Percentiles rank a stretch among this genome's conserved stretches.
These are phyloP conservation scores for Thelephora aurantiotincta DNA, from an alignment of 768 basidiomycete species.

Conservation along the genomic window DNA sequence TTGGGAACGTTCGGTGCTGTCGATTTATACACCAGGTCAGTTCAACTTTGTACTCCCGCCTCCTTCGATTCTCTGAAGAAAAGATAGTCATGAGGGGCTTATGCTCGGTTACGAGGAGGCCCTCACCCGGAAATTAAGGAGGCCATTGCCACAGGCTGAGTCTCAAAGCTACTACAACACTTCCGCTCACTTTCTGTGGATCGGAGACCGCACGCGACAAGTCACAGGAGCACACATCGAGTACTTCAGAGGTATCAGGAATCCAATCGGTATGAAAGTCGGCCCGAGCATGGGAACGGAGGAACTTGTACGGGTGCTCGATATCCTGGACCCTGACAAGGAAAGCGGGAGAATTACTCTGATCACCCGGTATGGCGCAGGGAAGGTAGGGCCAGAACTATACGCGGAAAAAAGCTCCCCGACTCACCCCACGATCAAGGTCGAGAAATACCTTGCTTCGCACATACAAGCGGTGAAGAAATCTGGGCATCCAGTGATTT, in stretches of 20 bases:
- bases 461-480: conserved; percentile 75
- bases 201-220: conserved; percentile 91
- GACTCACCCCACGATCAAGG: conserved; percentile 30
- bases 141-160: conserved; percentile 12
- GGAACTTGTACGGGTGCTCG: conserved; percentile 64
- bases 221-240: conserved; percentile 90
- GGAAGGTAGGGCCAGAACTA: conserved; percentile 55
- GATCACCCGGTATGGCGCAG: conserved; percentile 88
- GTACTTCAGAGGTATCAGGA: conserved; percentile 84
- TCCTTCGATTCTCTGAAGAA: conserved; percentile 1
- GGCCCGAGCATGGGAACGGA: conserved; percentile 75
- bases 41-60: neutral
- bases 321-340: conserved; percentile 79
- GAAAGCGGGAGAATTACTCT: conserved; percentile 76
- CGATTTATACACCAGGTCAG: conserved; percentile 84
- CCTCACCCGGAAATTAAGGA: conserved; percentile 58
- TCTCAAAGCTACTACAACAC: conserved; percentile 55
- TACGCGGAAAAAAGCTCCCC: neutral
- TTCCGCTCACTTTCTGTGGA: conserved; percentile 92
- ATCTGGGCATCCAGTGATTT: conserved; percentile 78
- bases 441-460: conserved; percentile 55
- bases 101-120: conserved; percentile 90
- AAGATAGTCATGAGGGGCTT: conserved; percentile 73
- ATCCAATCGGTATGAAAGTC: conserved; percentile 93
- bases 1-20: conserved; percentile 70